Percentiles rank a stretch among this genome's conserved stretches.
phyloP scores from a whole-genome alignment of 2,329 filamentous ascomycete genomes.

The Epichloe festucae region DNA sequence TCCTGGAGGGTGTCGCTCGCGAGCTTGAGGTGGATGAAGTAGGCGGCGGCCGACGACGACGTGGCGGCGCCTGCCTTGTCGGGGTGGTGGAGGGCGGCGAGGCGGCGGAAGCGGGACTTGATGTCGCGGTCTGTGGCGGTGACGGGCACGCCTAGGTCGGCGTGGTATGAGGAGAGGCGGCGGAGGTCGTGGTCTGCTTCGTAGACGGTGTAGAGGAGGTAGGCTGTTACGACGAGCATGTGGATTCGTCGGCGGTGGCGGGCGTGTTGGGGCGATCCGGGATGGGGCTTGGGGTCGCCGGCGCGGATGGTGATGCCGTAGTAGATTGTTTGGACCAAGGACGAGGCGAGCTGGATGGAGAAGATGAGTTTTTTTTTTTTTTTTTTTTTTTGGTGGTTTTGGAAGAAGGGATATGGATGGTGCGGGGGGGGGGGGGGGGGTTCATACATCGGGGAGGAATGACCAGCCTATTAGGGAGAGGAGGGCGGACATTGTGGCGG shows the following conservation, averaged over 20 bases:
- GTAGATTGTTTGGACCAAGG: constrained; percentile 66
- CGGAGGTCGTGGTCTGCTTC: constrained; percentile 77
- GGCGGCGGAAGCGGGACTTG: constrained; percentile 71
- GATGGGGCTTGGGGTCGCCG: constrained; percentile 65
- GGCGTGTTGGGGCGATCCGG: constrained; percentile 54
- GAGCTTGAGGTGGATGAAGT: constrained; percentile 73
- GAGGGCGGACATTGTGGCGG: constrained; percentile 33
- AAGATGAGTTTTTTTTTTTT: neutral
- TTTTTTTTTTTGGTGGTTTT: neutral
- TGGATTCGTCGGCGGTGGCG: constrained; percentile 73
- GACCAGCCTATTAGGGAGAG: constrained; percentile 44
- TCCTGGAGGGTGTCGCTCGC: constrained; percentile 75
- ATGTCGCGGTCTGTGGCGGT: constrained; percentile 61
- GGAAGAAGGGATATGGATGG: neutral
- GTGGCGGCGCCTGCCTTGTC: constrained; percentile 49
- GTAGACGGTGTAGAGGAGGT: constrained; percentile 85
- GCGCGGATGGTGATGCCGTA: constrained; percentile 84
- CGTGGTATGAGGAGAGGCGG: constrained; percentile 63
- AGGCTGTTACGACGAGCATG: constrained; percentile 66
- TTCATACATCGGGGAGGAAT: constrained; percentile 39
- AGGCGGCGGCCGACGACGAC: constrained; percentile 18
- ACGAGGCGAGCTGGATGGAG: constrained; percentile 63
- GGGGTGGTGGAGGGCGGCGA: constrained; percentile 63
- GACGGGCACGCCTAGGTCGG: constrained; percentile 57
- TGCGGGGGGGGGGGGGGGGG: neutral